Percentiles rank a stretch among this genome's conserved stretches.
These are phyloP conservation scores for Penicillium pancosmium DNA, from an alignment of 495 filamentous ascomycete genomes.

Conservation along the genomic window DNA sequence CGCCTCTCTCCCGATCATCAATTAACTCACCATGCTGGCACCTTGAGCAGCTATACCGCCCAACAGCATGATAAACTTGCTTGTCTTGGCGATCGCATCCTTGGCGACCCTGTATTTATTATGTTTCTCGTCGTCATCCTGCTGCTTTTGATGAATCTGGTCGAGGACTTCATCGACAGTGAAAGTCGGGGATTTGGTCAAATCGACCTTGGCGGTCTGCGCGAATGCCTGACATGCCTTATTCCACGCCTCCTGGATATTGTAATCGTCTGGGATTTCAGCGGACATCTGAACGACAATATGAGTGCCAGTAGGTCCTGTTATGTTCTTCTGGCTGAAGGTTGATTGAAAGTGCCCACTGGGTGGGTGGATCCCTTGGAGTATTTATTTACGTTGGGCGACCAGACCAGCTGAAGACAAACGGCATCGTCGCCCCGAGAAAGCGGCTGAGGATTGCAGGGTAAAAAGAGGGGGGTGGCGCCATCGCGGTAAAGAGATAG, in stretches of 20 bases:
- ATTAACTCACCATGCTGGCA: slow-evolving; percentile 22
- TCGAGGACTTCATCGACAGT: slow-evolving; percentile 24
- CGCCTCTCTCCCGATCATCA: background rate
- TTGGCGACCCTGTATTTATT: slow-evolving; percentile 22
- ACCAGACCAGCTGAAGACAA: background rate
- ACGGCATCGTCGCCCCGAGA: background rate
- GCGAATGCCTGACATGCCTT: slow-evolving; percentile 21
- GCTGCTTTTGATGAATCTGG: slow-evolving; percentile 23
- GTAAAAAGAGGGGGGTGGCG: slow-evolving; percentile 1
- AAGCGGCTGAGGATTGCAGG: slow-evolving; percentile 3
- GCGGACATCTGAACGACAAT: slow-evolving; percentile 9
- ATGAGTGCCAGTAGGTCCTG: background rate
- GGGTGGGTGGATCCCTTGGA: background rate
- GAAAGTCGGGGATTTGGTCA: slow-evolving; percentile 17
- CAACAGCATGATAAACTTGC: slow-evolving; percentile 19
- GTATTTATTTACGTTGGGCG: slow-evolving; percentile 1
- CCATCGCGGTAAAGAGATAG: background rate
- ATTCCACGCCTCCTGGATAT: slow-evolving; percentile 28
- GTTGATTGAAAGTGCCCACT: background rate
- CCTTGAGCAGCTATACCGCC: slow-evolving; percentile 27
- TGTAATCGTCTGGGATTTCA: slow-evolving; percentile 16
- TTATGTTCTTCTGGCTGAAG: background rate
- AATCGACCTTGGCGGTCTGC: slow-evolving; percentile 22
- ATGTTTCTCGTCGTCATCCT: slow-evolving; percentile 21
- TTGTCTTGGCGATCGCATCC: slow-evolving; percentile 23